These are phyloP conservation scores for Amaranthus palmeri DNA, from an alignment of 148 eudicot genomes.

Conservation along the genomic window DNA sequence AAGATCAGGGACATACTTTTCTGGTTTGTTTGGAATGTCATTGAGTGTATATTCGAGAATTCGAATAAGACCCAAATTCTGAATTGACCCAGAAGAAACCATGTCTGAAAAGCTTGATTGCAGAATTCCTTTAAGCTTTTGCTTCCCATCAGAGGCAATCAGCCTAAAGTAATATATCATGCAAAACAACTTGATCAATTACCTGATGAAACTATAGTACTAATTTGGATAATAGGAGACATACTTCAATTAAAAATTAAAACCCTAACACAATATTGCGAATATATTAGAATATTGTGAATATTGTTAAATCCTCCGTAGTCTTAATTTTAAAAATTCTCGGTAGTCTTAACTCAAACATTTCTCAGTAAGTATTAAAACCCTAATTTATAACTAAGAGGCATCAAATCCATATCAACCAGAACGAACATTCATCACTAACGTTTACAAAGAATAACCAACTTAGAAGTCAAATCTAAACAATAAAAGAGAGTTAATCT, in stretches of 20 bases:
- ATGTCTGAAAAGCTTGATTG: slow-evolving; percentile 60
- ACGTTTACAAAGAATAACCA: not conserved
- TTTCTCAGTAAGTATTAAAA: no score
- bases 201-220: not conserved
- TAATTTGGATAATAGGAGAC: no score
- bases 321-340: no score
- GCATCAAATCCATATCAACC: no score
- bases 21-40: slow-evolving; percentile 67
- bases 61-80: slow-evolving; percentile 78
- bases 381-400: no score
- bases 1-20: slow-evolving; percentile 47
- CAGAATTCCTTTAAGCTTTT: slow-evolving; percentile 61
- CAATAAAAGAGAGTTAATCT: no score
- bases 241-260: not conserved
- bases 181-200: slow-evolving; percentile 5
- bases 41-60: slow-evolving; percentile 70
- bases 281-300: not conserved
- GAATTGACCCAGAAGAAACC: slow-evolving; percentile 71
- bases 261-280: slow-evolving; percentile 3
- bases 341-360: no score
- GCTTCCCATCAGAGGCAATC: slow-evolving; percentile 74
- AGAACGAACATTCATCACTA: not conserved
- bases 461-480: no score
- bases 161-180: slow-evolving; percentile 38
- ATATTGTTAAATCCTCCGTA: not conserved